Evolutionary conservation across 2,329 filamentous ascomycete species (phyloP).

Genomic region (Chrysoporthe cubensis): DNA sequence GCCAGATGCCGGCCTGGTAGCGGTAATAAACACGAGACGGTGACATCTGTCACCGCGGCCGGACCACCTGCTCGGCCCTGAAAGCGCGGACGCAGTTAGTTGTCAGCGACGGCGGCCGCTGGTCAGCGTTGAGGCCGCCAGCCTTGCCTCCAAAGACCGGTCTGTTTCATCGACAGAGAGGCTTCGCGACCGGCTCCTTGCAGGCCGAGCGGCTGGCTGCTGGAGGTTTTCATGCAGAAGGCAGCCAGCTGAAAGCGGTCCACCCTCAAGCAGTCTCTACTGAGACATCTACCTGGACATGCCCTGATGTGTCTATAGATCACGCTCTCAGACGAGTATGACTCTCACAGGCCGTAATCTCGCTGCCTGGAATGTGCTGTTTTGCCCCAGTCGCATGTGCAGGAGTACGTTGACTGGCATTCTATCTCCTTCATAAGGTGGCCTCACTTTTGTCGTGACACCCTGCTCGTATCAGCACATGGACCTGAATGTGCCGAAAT

Average conservation of each 20-base stretch:
- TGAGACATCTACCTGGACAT: neutral
- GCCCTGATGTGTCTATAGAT: neutral
- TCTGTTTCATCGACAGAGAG: neutral
- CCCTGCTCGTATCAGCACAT: too few species aligned
- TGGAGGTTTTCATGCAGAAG: neutral
- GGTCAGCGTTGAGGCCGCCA: neutral
- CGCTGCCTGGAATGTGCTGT: too few species aligned
- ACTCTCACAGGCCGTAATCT: too few species aligned
- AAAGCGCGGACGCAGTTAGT: too few species aligned
- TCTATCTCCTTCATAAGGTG: too few species aligned
- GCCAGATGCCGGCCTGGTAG: neutral
- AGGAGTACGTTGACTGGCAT: too few species aligned
- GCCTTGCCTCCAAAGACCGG: neutral
- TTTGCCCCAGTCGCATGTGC: too few species aligned
- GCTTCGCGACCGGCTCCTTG: neutral
- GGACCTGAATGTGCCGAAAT: too few species aligned
- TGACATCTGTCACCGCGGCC: slow-evolving; percentile 4
- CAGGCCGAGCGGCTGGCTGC: neutral
- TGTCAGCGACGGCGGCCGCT: too few species aligned
- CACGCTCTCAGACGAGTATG: neutral
- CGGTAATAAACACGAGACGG: neutral
- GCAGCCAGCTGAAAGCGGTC: neutral
- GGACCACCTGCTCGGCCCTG: too few species aligned
- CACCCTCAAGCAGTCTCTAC: neutral
- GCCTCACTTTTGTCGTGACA: too few species aligned